Evolutionary conservation across 1,284 basidiomycete genomes (phyloP).

Genomic region (Ceratobasidium sp.): DNA sequence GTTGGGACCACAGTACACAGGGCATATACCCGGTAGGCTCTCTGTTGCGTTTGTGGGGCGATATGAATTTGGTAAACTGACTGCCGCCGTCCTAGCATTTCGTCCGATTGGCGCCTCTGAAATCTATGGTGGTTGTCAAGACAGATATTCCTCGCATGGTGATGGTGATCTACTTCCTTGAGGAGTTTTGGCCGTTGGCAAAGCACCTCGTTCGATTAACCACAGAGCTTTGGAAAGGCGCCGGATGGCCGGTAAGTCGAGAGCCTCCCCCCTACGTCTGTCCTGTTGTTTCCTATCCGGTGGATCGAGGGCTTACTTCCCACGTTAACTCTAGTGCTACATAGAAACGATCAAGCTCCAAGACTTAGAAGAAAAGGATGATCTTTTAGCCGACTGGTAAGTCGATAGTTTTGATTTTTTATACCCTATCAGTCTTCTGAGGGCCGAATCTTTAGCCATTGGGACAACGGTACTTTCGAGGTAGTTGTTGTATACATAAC

Average conservation of each 20-base stretch:
- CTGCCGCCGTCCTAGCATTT: no score
- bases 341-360: not conserved
- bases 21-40: no score
- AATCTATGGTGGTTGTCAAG: no score
- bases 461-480: not conserved
- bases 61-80: no score
- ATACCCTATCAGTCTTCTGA: no score
- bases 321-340: not conserved
- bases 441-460: no score
- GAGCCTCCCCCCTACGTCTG: not conserved
- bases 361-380: not conserved
- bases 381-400: not conserved
- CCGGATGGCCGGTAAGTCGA: slow-evolving; percentile 5
- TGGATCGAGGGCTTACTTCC: not conserved
- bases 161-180: slow-evolving; percentile 11
- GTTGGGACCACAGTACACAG: no score
- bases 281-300: not conserved
- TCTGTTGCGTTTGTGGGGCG: no score
- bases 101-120: no score
- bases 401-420: no score
- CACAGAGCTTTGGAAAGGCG: not conserved
- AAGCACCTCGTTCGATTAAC: not conserved
- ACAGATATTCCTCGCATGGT: no score
- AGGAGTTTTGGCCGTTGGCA: slow-evolving; percentile 7
- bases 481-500: slow-evolving; percentile 26